Percentiles rank a stretch among this genome's conserved stretches.
These are phyloP conservation scores for Cochlearia excelsa DNA, from an alignment of 345 rosid species.

Conservation along the genomic window DNA sequence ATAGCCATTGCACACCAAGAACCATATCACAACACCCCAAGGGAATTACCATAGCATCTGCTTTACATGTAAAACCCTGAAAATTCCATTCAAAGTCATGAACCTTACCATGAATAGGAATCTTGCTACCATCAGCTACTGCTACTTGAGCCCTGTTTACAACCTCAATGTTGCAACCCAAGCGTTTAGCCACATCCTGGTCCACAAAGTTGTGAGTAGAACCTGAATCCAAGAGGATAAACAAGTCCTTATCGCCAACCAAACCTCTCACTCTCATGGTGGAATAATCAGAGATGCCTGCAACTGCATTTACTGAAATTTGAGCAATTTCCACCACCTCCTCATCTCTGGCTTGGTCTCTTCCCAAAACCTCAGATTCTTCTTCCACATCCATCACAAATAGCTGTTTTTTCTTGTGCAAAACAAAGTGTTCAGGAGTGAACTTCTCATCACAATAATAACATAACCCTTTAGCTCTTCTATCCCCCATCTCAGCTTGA, in stretches of 20 bases:
- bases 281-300: neutral
- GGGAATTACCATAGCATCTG: neutral
- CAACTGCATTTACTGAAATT: neutral
- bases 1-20: neutral
- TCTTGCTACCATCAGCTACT: neutral
- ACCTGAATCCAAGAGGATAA: neutral
- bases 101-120: neutral
- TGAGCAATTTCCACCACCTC: neutral
- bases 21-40: neutral
- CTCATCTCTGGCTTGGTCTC: neutral
- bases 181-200: neutral
- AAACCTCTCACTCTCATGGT: neutral
- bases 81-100: neutral
- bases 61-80: neutral
- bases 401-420: neutral
- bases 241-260: neutral
- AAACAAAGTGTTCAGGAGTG: neutral
- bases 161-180: neutral
- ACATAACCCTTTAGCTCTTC: neutral
- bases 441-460: neutral
- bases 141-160: accelerated
- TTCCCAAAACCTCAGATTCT: neutral
- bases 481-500: neutral
- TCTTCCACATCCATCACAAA: neutral
- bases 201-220: neutral